Percentiles rank a stretch among this genome's conserved stretches.
Conservation (phyloP, 768 basidiomycete genomes). For the Boletus pseudopeckii region DNA sequence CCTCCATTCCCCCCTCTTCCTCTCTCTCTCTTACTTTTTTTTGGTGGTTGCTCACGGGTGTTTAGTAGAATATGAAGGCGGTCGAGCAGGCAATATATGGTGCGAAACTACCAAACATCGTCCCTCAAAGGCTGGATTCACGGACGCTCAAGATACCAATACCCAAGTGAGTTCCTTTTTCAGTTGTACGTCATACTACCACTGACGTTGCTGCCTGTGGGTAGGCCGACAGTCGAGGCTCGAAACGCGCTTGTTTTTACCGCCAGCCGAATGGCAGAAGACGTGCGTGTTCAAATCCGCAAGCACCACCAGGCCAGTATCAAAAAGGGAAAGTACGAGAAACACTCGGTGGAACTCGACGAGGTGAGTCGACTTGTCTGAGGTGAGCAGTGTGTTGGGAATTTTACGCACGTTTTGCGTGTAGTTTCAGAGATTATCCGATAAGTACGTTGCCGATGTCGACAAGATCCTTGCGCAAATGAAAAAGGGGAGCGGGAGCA, state of each 20-base stretch:
- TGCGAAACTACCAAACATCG: constrained; percentile 68
- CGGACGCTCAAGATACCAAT: constrained; percentile 78
- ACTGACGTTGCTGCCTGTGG: not conserved
- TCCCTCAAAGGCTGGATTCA: constrained; percentile 66
- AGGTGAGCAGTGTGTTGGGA: not conserved
- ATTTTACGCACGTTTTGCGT: not conserved
- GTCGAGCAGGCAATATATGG: constrained; percentile 74
- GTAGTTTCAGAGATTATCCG: constrained; percentile 74
- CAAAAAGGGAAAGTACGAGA: constrained; percentile 67
- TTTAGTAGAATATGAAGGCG: constrained; percentile 66
- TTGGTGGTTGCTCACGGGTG: constrained; percentile 9
- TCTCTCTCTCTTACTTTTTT: constrained; percentile 3
- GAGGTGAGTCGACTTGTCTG: constrained; percentile 38
- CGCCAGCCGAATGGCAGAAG: constrained; percentile 67
- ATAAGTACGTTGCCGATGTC: constrained; percentile 59
- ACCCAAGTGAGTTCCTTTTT: constrained; percentile 55
- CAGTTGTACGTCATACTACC: not conserved
- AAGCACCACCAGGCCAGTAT: constrained; percentile 63
- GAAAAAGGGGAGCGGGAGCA: constrained; percentile 50
- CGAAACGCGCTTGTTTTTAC: constrained; percentile 51
- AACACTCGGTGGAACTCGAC: constrained; percentile 65
- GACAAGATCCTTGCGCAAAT: constrained; percentile 62
- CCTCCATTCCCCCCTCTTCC: not conserved
- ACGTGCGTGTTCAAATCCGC: constrained; percentile 70
- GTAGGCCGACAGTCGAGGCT: constrained; percentile 75